Conservation (phyloP, 2,329 filamentous ascomycete genomes). For the Cordyceps sp. region DNA sequence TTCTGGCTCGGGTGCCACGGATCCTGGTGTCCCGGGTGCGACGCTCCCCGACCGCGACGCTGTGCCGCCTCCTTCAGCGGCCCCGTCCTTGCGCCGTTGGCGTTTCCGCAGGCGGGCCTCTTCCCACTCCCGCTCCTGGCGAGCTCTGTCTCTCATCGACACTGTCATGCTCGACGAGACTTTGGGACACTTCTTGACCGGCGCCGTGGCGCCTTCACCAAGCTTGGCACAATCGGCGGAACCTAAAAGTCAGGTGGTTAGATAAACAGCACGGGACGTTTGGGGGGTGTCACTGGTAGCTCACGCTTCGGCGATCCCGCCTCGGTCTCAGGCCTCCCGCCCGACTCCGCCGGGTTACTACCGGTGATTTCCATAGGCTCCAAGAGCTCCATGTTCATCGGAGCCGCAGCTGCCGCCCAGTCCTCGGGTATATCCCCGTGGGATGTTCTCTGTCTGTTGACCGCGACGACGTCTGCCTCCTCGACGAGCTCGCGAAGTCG, state of each 20-base stretch:
- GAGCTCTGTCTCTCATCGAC: conserved; percentile 43
- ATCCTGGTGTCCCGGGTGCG: conserved; percentile 43
- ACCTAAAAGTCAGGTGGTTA: conserved; percentile 12
- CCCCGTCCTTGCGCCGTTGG: conserved; percentile 42
- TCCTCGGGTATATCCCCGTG: conserved; percentile 65
- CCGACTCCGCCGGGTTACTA: conserved; percentile 14
- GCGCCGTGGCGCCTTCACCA: conserved; percentile 20
- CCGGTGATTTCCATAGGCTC: conserved; percentile 11
- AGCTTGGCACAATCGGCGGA: conserved; percentile 17
- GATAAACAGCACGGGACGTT: too few relatives aligned
- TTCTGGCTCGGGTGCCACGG: conserved; percentile 43
- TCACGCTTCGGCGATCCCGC: conserved; percentile 45
- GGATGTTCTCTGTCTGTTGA: conserved; percentile 58
- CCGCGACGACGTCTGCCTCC: conserved; percentile 55
- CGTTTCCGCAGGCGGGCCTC: conserved; percentile 54
- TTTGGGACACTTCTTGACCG: conserved; percentile 26
- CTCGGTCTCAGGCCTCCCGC: conserved; percentile 34
- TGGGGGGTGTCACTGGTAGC: too few relatives aligned
- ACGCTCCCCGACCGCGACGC: conserved; percentile 37
- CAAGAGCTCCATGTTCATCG: conserved; percentile 22
- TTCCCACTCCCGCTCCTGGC: conserved; percentile 54
- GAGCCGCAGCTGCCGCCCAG: conserved; percentile 54
- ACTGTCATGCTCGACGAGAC: conserved; percentile 32
- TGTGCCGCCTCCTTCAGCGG: conserved; percentile 29
- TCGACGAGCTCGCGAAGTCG: conserved; percentile 60